Percentiles rank a stretch among this genome's conserved stretches.
Conservation (phyloP, 805 yeast genomes). For the Ogataea saltuana region DNA sequence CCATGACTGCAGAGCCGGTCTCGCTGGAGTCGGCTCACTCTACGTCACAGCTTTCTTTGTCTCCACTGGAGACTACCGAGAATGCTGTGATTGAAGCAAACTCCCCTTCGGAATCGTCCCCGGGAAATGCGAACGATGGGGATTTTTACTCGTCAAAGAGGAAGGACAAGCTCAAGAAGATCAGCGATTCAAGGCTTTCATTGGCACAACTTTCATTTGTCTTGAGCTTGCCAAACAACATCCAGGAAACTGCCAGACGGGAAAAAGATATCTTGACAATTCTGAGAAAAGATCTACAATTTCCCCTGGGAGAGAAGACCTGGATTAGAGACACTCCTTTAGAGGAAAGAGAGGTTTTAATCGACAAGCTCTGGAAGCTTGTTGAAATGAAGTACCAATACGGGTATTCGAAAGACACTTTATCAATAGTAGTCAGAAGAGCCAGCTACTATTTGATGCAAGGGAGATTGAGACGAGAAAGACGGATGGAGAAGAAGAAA, state of each 20-base stretch:
- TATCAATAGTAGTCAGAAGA: constrained; percentile 76
- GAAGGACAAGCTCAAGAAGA: constrained; percentile 26
- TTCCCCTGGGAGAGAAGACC: constrained; percentile 73
- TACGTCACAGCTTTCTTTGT: constrained; percentile 1
- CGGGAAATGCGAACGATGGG: background rate
- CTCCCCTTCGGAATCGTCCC: background rate
- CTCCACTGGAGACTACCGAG: constrained; percentile 10
- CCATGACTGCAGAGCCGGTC: constrained; percentile 10
- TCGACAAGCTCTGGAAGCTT: constrained; percentile 48
- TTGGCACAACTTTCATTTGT: constrained; percentile 55
- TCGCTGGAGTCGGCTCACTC: constrained; percentile 5
- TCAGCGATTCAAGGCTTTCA: constrained; percentile 56
- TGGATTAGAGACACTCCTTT: constrained; percentile 81
- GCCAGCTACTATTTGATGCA: constrained; percentile 83
- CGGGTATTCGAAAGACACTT: constrained; percentile 51
- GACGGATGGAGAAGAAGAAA: constrained; percentile 50
- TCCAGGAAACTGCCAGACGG: constrained; percentile 55
- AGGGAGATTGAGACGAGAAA: constrained; percentile 66
- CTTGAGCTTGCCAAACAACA: constrained; percentile 46
- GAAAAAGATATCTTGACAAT: constrained; percentile 55
- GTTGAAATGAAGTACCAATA: constrained; percentile 49
- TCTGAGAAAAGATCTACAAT: constrained; percentile 59
- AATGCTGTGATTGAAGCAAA: background rate
- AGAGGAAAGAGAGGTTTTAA: constrained; percentile 47
- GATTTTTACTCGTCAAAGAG: constrained; percentile 1